These are phyloP conservation scores for Hysterium pulicare DNA, from an alignment of 2,329 filamentous ascomycete species.

Conservation along the genomic window DNA sequence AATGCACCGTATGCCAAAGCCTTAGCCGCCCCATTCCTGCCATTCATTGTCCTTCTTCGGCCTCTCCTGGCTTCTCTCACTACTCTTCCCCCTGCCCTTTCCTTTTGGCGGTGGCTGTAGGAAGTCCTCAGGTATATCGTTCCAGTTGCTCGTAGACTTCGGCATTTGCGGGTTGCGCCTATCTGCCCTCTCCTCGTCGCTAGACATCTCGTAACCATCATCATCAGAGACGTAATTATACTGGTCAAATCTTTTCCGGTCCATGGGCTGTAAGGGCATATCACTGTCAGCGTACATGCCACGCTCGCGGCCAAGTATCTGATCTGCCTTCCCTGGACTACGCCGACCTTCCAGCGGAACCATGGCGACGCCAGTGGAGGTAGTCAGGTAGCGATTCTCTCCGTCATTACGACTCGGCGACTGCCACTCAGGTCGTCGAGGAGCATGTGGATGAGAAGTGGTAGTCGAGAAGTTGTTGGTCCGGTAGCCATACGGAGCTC, in stretches of 20 bases:
- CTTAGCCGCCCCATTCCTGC: slow-evolving; percentile 31
- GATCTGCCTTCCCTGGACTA: slow-evolving; percentile 40
- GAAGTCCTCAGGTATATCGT: slow-evolving; percentile 49
- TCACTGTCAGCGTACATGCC: slow-evolving; percentile 35
- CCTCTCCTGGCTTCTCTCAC: slow-evolving; percentile 21
- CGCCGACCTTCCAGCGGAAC: slow-evolving; percentile 33
- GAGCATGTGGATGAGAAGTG: slow-evolving; percentile 16
- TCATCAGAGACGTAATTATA: slow-evolving; percentile 37
- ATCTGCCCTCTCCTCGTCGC: slow-evolving; percentile 28
- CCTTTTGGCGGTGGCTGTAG: slow-evolving; percentile 25
- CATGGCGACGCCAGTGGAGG: slow-evolving; percentile 28
- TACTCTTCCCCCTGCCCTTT: slow-evolving; percentile 17
- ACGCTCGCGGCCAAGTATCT: slow-evolving; percentile 39
- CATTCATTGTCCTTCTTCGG: slow-evolving; percentile 25
- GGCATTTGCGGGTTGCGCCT: slow-evolving; percentile 15
- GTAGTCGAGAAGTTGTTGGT: slow-evolving; percentile 18
- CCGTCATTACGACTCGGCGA: slow-evolving; percentile 14
- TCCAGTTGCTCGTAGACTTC: slow-evolving; percentile 42
- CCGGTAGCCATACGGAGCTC: slow-evolving; percentile 29
- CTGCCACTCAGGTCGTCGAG: slow-evolving; percentile 31
- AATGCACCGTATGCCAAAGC: too few relatives aligned
- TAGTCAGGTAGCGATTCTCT: slow-evolving; percentile 32
- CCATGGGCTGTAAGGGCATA: slow-evolving; percentile 42
- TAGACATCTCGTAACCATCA: slow-evolving; percentile 31
- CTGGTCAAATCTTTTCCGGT: slow-evolving; percentile 33